Conservation (phyloP, 768 basidiomycete species). For the Tricholoma sp. region DNA sequence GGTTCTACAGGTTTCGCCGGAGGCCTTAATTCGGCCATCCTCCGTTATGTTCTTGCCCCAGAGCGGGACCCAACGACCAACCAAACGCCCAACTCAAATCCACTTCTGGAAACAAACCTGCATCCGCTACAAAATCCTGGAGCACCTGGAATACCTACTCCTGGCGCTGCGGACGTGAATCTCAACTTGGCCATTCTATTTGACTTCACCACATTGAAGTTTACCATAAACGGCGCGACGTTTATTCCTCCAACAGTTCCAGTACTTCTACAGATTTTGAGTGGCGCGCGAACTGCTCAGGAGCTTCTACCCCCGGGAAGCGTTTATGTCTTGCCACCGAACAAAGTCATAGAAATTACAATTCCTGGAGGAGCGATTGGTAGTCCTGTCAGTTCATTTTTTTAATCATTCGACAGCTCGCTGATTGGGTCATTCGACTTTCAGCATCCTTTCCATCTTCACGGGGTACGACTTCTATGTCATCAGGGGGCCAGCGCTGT, state of each 20-base stretch:
- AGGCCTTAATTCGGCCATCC: slow-evolving; percentile 37
- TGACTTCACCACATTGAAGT: slow-evolving; percentile 32
- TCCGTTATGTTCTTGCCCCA: slow-evolving; percentile 34
- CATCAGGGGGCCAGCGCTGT: not conserved
- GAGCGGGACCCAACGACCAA: slow-evolving; percentile 23
- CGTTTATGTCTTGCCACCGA: slow-evolving; percentile 28
- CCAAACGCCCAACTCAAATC: slow-evolving; percentile 7
- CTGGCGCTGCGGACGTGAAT: slow-evolving; percentile 29
- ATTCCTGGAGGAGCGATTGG: slow-evolving; percentile 22
- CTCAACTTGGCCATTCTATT: slow-evolving; percentile 16
- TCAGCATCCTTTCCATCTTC: slow-evolving; percentile 38
- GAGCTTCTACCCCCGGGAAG: slow-evolving; percentile 25
- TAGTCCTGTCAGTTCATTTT: slow-evolving; percentile 20
- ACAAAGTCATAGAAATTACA: slow-evolving; percentile 34
- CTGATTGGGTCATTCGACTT: not conserved
- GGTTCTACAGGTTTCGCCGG: slow-evolving; percentile 16
- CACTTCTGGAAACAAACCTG: slow-evolving; percentile 25
- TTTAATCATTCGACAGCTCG: not conserved
- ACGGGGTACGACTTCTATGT: slow-evolving; percentile 22
- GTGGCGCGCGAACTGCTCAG: slow-evolving; percentile 26
- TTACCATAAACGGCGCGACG: slow-evolving; percentile 17
- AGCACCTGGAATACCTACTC: slow-evolving; percentile 23
- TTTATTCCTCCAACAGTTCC: slow-evolving; percentile 30
- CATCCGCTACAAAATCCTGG: slow-evolving; percentile 15
- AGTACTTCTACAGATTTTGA: slow-evolving; percentile 36